These are phyloP conservation scores for Suillus lakei DNA, from an alignment of 768 basidiomycete genomes.

Conservation along the genomic window DNA sequence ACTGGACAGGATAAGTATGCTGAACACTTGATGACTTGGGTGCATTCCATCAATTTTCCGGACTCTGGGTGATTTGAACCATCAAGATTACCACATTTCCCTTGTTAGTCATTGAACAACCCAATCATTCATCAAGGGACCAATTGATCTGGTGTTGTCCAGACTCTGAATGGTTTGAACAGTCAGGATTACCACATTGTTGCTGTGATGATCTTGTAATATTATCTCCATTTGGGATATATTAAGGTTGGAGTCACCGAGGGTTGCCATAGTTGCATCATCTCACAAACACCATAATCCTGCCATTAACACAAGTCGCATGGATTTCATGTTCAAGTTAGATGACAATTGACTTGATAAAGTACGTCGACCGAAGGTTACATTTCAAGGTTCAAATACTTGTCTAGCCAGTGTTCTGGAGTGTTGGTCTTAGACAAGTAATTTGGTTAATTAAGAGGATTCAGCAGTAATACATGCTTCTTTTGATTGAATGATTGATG, in stretches of 20 bases:
- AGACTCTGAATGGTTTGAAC: not conserved
- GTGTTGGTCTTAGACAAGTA: not conserved
- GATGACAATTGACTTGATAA: not conserved
- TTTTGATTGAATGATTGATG: not conserved
- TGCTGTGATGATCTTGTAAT: not conserved
- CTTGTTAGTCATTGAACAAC: too few relatives aligned
- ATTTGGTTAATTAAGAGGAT: not conserved
- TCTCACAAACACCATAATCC: not conserved
- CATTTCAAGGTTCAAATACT: not conserved
- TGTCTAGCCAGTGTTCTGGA: not conserved
- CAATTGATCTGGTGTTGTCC: not conserved
- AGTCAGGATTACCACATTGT: not conserved
- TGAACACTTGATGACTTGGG: too few relatives aligned
- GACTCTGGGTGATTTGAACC: too few relatives aligned
- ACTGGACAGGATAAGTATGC: too few relatives aligned
- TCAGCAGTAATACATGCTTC: not conserved
- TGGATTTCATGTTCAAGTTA: not conserved
- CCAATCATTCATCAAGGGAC: too few relatives aligned
- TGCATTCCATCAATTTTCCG: too few relatives aligned
- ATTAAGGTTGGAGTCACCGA: not conserved
- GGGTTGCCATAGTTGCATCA: not conserved
- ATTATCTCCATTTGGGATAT: not conserved
- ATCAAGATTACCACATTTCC: too few relatives aligned
- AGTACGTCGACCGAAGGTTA: not conserved
- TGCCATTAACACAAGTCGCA: not conserved